phyloP scores from a whole-genome alignment of 164 flowering plant genomes.

The Stephania yunnanensis region DNA sequence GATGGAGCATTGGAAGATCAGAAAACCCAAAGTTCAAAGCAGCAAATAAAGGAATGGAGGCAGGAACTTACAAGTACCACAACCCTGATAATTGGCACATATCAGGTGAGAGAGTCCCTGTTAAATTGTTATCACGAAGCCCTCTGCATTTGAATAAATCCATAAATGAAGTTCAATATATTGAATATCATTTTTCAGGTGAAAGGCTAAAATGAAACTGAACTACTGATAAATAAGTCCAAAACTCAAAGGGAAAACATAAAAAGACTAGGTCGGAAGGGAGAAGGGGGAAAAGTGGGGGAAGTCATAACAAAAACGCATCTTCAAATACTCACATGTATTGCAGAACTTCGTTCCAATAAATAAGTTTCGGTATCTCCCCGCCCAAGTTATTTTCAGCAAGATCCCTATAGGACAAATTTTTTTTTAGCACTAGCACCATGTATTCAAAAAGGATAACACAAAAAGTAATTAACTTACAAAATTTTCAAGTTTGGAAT shows the following conservation, averaged over 20 bases:
- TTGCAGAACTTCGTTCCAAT: constrained; percentile 96
- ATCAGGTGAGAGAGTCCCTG: constrained; percentile 84
- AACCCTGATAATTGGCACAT: constrained; percentile 92
- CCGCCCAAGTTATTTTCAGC: constrained; percentile 83
- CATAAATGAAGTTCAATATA: background rate
- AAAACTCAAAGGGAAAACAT: background rate
- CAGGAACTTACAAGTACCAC: constrained; percentile 89
- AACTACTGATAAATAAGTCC: background rate
- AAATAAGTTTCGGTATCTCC: constrained; percentile 90
- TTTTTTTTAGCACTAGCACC: background rate
- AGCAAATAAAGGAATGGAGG: background rate
- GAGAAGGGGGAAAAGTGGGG: too few species aligned
- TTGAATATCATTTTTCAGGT: background rate
- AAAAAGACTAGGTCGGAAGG: background rate
- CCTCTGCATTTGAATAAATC: constrained; percentile 42
- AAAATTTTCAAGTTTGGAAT: constrained; percentile 87
- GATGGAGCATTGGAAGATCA: background rate
- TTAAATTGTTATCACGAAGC: constrained; percentile 78
- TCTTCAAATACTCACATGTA: constrained; percentile 57
- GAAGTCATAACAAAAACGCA: background rate
- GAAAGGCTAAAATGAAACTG: background rate
- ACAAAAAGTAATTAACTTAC: constrained; percentile 36
- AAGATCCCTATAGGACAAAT: constrained; percentile 50
- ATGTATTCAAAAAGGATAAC: background rate
- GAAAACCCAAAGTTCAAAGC: background rate